Evolutionary conservation across 2,329 filamentous ascomycete species (phyloP), one percentile per base, ranked within the genome.

Genomic region (Hymenoscyphus linearis): DNA sequence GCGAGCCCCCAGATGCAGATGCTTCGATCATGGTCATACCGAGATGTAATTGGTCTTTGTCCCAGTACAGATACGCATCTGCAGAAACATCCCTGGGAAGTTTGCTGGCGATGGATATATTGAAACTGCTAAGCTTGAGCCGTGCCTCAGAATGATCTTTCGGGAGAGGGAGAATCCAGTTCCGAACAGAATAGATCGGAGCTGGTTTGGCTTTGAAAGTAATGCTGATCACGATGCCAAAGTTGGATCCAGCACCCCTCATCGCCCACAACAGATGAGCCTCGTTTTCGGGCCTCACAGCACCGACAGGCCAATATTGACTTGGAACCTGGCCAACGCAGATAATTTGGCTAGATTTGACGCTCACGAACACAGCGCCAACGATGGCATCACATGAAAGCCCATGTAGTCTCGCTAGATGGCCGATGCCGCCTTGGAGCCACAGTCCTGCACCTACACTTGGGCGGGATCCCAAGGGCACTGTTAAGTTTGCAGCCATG

Each of bases 371-470:
- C 2, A 87, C 77, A 22, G 81, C 84, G 64, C 85, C 84, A n/a
- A 86, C 70, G 53, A 88, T 81, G 52, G 78, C 70, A 64, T 88
- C 85, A 65, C 82, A 86, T 2, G 83, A 64, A 13, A 88, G 82
- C 1, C 85, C 84, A 64, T 84, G 71, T 9, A 67, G 40, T 57
- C 67, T 64, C 37, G 61, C 55, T 12, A 69, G 57, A 52, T 68
- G 65, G 1, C 85, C 84, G 55, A 88, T 84, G 58, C 85, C 85
- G 47, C 85, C 85, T 74, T 88, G 84, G 54, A 88, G 74, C 83
- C 83, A 87, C 14, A 85, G 66, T 0, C 85, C 85, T 0, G 82
- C 79, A 2, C 85, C 85, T 27, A 88, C 83, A 65, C 84, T 87
- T 64, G 85, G 85, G 5, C 85, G 82, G 27, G 82, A 70, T 2